Conservation (phyloP, 2,329 filamentous ascomycete genomes). For the Tolypocladium tropicale region DNA sequence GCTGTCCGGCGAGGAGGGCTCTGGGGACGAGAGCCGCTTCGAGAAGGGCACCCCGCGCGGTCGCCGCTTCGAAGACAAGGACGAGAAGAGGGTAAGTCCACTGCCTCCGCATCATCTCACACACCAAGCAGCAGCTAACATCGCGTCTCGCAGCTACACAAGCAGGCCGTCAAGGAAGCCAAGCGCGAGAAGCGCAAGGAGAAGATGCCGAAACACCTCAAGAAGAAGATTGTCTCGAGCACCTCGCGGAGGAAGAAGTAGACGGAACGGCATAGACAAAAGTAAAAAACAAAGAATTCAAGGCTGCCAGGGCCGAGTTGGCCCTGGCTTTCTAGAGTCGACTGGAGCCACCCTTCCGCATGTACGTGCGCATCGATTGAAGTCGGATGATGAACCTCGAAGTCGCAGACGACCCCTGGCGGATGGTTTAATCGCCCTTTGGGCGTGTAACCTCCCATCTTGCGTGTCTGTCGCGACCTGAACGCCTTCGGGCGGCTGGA, state of each 20-base stretch:
- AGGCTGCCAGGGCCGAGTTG: not conserved
- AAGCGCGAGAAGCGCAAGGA: constrained; percentile 88
- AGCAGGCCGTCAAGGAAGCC: constrained; percentile 85
- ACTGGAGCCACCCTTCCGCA: not conserved
- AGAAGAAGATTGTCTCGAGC: constrained; percentile 72
- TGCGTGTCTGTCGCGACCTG: constrained; percentile 24
- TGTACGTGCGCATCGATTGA: not conserved
- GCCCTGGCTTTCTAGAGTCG: not conserved
- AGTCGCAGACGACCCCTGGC: constrained; percentile 14
- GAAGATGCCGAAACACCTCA: constrained; percentile 93
- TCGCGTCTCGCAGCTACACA: constrained; percentile 48
- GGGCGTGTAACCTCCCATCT: constrained; percentile 27
- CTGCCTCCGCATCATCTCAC: not conserved
- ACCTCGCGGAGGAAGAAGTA: constrained; percentile 55
- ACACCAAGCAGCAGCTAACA: constrained; percentile 11
- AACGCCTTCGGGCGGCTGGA: constrained; percentile 27
- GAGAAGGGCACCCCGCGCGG: constrained; percentile 63
- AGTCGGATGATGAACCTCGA: constrained; percentile 40
- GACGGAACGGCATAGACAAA: constrained; percentile 5
- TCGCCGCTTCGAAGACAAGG: constrained; percentile 83
- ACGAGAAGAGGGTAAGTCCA: constrained; percentile 60
- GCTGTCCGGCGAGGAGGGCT: constrained; percentile 29
- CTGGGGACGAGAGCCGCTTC: constrained; percentile 43
- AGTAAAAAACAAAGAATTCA: constrained; percentile 2
- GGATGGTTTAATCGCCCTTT: constrained; percentile 18